These are phyloP conservation scores for Mycena olivaceomarginata DNA, from an alignment of 768 basidiomycete genomes.

Conservation along the genomic window DNA sequence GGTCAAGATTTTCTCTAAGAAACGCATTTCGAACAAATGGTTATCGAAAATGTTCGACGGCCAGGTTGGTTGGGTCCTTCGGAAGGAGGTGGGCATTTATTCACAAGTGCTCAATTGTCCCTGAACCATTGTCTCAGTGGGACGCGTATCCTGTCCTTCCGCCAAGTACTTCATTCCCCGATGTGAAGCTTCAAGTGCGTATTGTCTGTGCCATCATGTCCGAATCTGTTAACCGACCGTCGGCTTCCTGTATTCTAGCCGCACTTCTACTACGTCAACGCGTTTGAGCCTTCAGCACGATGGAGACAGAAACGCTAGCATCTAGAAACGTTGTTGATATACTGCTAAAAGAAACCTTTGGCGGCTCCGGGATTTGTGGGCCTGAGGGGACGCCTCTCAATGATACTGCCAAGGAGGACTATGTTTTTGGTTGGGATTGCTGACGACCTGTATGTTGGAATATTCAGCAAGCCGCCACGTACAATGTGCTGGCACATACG, in stretches of 20 bases:
- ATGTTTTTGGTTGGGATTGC: constrained; percentile 88
- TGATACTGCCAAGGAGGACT: constrained; percentile 55
- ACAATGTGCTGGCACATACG: too few species aligned
- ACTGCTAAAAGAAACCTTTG: constrained; percentile 82
- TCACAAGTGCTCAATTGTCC: not conserved
- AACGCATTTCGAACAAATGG: constrained; percentile 81
- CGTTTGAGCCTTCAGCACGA: constrained; percentile 94
- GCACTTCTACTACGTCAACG: constrained; percentile 93
- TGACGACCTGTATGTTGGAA: constrained; percentile 57
- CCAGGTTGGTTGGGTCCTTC: constrained; percentile 86
- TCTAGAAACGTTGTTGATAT: constrained; percentile 90
- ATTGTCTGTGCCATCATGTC: too few species aligned
- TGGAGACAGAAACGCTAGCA: constrained; percentile 95
- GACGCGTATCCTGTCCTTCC: constrained; percentile 86
- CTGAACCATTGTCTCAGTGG: constrained; percentile 69
- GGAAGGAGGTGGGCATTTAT: constrained; percentile 78
- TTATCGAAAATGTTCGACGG: constrained; percentile 78
- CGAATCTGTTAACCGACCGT: too few species aligned
- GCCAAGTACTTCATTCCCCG: constrained; percentile 82
- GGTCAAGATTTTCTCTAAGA: constrained; percentile 92
- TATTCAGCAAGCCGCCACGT: too few species aligned
- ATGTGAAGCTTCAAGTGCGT: constrained; percentile 75
- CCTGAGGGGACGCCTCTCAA: constrained; percentile 35
- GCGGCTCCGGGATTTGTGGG: constrained; percentile 79
- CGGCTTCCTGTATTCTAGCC: constrained; percentile 50